Evolutionary conservation across 2,329 filamentous ascomycete genomes (phyloP).

Genomic region (Colletotrichum spaethianum): DNA sequence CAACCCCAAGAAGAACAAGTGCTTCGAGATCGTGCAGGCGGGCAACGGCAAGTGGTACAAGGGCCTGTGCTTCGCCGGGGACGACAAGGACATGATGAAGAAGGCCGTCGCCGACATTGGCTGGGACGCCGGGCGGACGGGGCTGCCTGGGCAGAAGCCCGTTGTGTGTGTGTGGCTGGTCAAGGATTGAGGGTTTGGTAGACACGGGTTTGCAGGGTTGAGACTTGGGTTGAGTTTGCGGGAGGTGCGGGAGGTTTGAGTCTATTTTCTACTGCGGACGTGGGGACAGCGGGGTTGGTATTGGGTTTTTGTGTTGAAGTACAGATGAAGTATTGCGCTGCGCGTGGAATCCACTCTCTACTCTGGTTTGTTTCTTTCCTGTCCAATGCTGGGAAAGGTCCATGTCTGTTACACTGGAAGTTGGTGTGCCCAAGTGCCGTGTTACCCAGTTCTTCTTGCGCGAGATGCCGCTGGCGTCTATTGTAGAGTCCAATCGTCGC

Average conservation of each 20-base stretch:
- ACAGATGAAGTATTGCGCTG: too few relatives aligned
- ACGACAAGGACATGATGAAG: constrained; percentile 62
- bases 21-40: constrained; percentile 69
- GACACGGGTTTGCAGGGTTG: background rate
- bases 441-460: too few relatives aligned
- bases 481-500: background rate
- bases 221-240: background rate
- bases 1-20: constrained; percentile 65
- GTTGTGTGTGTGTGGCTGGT: constrained; percentile 74
- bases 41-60: constrained; percentile 73
- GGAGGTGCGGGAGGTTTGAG: too few relatives aligned
- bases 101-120: constrained; percentile 70
- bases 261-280: background rate
- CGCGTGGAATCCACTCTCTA: too few relatives aligned
- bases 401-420: too few relatives aligned
- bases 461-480: too few relatives aligned
- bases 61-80: constrained; percentile 66
- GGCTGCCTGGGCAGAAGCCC: constrained; percentile 62
- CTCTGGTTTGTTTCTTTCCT: too few relatives aligned
- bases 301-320: too few relatives aligned
- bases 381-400: too few relatives aligned
- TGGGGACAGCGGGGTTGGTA: too few relatives aligned
- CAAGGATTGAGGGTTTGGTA: constrained; percentile 58
- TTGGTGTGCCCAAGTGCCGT: too few relatives aligned
- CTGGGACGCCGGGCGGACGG: constrained; percentile 68